Evolutionary conservation across 139 green algal species (phyloP), one percentile per base, ranked within the genome.

Genomic region (Pleodorina starrii): DNA sequence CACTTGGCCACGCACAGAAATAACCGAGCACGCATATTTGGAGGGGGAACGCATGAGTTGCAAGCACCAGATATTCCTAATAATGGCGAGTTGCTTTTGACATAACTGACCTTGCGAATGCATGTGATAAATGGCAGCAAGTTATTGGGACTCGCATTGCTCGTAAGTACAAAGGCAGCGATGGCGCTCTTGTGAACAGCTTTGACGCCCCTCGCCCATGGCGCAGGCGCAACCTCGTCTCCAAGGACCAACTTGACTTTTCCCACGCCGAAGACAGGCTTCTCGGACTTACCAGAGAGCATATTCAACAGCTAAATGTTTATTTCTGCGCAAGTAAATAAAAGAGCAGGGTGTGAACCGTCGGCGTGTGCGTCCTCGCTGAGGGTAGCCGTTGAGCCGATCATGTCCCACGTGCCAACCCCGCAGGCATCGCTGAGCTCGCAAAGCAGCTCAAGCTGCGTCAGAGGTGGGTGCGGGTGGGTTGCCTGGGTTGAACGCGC

Each of bases 391-490:
- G n/a, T n/a, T n/a, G n/a, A n/a, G n/a, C n/a, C n/a, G n/a, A n/a
- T n/a, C n/a, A n/a, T 12, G 25, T 66, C 54, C 54, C 21, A 66
- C 54, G n/a, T n/a, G n/a, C n/a, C n/a, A n/a, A n/a, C n/a, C n/a
- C n/a, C n/a, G 54, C 90, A 95, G 92, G 92, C n/a, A 95, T 96
- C 16, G 88, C 81, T 35, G 91, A 95, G 57, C 86, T 96, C 7
- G 91, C 92, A 0, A 94, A 92, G 71, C 81, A 74, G 29, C 84
- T 87, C 23, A 93, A 95, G 63, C 86, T 92, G 4, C 75, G 90
- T 17, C 92, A 93, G 43, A 74, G 89, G 92, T 93, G 36, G 19
- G 78, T 66, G 54, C 16, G 5, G 17, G 29, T 76, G 2, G 1
- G 11, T n/a, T n/a, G n/a, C n/a, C n/a, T n/a, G n/a, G n/a, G n/a